These are phyloP conservation scores for Citrus unshiu DNA, from an alignment of 345 rosid genomes.

Conservation along the genomic window DNA sequence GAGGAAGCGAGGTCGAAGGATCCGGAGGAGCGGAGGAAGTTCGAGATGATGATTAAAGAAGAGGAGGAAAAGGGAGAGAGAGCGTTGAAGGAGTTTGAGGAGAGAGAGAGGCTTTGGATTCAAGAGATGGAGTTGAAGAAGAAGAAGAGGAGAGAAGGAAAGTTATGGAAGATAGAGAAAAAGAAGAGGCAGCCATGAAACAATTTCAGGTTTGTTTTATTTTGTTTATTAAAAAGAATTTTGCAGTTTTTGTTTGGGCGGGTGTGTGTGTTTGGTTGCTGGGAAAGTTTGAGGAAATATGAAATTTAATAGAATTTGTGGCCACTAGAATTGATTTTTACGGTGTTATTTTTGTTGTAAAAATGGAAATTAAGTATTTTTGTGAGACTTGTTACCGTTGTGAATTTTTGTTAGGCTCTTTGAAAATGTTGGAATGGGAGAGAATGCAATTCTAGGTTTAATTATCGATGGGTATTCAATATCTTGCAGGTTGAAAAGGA, in stretches of 20 bases:
- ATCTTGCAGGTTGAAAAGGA: slow-evolving; percentile 42
- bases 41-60: slow-evolving; percentile 52
- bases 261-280: slow-evolving; percentile 15
- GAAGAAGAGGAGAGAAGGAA: slow-evolving; percentile 34
- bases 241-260: neutral
- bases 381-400: neutral
- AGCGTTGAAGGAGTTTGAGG: slow-evolving; percentile 68
- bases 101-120: slow-evolving; percentile 70
- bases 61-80: slow-evolving; percentile 55
- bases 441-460: neutral
- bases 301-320: neutral
- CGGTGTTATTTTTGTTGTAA: neutral
- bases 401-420: neutral
- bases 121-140: slow-evolving; percentile 61
- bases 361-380: too few species aligned
- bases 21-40: slow-evolving; percentile 58
- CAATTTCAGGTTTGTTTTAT: neutral
- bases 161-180: slow-evolving; percentile 38
- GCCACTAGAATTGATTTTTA: neutral
- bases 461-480: neutral
- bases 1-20: slow-evolving; percentile 58
- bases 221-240: neutral
- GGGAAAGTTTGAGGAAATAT: neutral
- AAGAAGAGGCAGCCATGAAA: slow-evolving; percentile 19
- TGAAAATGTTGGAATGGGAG: neutral